phyloP scores from a whole-genome alignment of 257 asterid species.

The Cruciata laevipes region DNA sequence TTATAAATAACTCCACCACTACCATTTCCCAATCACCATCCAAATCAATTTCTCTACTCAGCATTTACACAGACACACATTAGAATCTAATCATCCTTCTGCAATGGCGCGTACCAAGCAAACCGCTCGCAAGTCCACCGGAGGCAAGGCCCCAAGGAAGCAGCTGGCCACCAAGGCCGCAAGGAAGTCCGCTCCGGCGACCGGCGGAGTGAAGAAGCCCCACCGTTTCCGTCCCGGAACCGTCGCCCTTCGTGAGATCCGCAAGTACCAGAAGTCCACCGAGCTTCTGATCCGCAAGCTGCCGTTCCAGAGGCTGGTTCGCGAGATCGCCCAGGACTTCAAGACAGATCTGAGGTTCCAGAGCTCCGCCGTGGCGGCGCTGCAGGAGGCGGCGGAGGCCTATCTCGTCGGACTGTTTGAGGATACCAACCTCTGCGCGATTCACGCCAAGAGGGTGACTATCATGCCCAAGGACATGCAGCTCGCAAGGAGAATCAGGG shows the following conservation, averaged over 20 bases:
- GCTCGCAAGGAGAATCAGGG: constrained; percentile 32
- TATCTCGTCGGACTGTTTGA: constrained; percentile 31
- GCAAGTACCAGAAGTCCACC: constrained; percentile 34
- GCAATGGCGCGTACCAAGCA: constrained; percentile 41
- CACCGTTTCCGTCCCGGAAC: constrained; percentile 34
- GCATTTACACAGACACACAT: not conserved
- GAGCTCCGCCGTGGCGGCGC: constrained; percentile 29
- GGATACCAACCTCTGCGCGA: constrained; percentile 33
- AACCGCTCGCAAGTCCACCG: constrained; percentile 38
- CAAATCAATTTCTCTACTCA: not conserved
- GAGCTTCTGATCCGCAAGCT: constrained; percentile 28
- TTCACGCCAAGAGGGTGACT: constrained; percentile 33
- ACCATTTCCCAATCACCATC: not conserved
- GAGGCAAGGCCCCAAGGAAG: constrained; percentile 38
- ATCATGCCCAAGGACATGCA: constrained; percentile 36
- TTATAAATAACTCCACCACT: constrained; percentile 10
- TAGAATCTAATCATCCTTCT: not conserved
- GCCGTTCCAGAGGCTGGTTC: constrained; percentile 32
- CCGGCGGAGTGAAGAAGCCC: constrained; percentile 38
- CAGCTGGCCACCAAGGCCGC: constrained; percentile 35
- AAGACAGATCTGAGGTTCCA: constrained; percentile 36
- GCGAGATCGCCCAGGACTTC: constrained; percentile 41
- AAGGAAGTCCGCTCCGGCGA: constrained; percentile 34
- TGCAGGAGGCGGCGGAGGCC: constrained; percentile 34
- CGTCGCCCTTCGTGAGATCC: constrained; percentile 32